These are phyloP conservation scores for Acacia confusa DNA, from an alignment of 306 rosid genomes.

Conservation along the genomic window DNA sequence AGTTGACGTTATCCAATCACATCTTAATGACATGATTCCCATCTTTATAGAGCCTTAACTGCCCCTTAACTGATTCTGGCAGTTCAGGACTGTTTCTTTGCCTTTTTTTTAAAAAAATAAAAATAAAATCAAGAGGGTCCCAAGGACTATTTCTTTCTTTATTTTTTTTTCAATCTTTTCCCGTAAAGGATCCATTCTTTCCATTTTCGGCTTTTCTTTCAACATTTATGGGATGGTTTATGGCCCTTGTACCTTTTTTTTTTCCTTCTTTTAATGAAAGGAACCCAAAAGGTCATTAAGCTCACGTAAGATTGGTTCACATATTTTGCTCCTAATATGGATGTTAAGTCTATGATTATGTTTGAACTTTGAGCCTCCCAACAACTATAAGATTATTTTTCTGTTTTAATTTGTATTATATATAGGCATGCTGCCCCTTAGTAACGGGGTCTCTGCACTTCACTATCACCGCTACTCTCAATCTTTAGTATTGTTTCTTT, in stretches of 20 bases:
- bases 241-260: background rate
- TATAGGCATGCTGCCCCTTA: too few relatives aligned
- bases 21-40: background rate
- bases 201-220: background rate
- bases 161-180: background rate
- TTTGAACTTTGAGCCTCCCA: too few relatives aligned
- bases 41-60: background rate
- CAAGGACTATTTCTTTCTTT: background rate
- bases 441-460: background rate
- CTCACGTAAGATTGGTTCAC: too few relatives aligned
- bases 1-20: background rate
- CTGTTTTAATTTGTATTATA: too few relatives aligned
- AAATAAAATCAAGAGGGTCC: background rate
- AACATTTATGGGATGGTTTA: background rate
- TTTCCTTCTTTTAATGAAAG: background rate
- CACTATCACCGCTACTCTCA: background rate
- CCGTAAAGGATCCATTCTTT: background rate
- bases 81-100: background rate
- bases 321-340: too few relatives aligned
- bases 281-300: background rate
- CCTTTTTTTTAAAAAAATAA: background rate
- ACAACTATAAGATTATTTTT: too few relatives aligned
- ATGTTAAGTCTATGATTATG: too few relatives aligned
- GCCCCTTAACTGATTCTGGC: background rate
- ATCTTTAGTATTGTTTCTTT: background rate